A percentile compares a stretch with the other conserved stretches of the same genome.
These are phyloP conservation scores for Aspergillus clavatus DNA, from an alignment of 2,329 filamentous ascomycete genomes.

Conservation along the genomic window DNA sequence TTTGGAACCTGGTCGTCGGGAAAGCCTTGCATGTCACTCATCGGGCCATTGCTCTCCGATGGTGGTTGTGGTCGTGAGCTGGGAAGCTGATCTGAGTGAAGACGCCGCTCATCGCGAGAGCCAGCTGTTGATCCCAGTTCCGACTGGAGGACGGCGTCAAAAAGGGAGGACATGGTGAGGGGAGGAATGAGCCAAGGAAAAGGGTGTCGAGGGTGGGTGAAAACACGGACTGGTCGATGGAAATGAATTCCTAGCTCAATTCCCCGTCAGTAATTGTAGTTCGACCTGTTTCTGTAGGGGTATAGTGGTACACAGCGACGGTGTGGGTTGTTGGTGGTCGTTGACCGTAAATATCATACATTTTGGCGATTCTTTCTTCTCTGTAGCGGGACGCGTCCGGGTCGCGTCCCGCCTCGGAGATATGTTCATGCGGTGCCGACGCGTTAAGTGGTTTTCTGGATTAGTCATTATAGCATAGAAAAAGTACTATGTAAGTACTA, in stretches of 20 bases:
- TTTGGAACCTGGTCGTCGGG: conserved; percentile 60
- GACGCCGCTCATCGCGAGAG: conserved; percentile 25
- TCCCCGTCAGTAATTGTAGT: too few species aligned
- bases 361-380: conserved; percentile 8
- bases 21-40: conserved; percentile 56
- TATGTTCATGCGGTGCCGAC: conserved; percentile 18
- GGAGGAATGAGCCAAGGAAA: conserved; percentile 20
- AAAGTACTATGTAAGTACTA: too few species aligned
- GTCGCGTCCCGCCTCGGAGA: conserved; percentile 27
- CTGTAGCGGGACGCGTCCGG: conserved; percentile 18
- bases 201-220: conserved; percentile 20
- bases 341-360: conserved; percentile 7
- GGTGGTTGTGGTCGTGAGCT: conserved; percentile 53
- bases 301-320: background rate
- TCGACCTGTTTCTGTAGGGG: too few species aligned
- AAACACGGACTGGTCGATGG: background rate
- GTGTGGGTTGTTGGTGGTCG: background rate
- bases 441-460: conserved; percentile 39
- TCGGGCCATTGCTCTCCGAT: conserved; percentile 47
- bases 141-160: conserved; percentile 40
- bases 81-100: conserved; percentile 39
- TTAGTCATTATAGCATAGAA: too few species aligned
- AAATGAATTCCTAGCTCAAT: too few species aligned
- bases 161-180: conserved; percentile 37
- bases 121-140: conserved; percentile 35